phyloP scores from a whole-genome alignment of 352 stramenopile species.

The Globisporangium megalacanthum region DNA sequence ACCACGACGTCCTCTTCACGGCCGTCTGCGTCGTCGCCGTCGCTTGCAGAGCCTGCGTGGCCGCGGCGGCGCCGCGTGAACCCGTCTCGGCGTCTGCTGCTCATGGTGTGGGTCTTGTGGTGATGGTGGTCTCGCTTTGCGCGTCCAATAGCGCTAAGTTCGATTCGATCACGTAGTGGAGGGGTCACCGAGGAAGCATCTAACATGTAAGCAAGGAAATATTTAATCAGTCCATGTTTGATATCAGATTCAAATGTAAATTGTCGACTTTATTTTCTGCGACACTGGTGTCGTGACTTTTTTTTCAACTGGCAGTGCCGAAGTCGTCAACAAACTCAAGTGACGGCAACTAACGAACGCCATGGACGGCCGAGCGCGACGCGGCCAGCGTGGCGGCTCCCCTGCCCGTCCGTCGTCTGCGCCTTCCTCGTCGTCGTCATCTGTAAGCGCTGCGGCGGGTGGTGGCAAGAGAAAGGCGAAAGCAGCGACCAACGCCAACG shows the following conservation, averaged over 20 bases:
- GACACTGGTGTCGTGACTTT: background rate
- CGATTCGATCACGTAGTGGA: no score
- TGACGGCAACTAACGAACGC: no score
- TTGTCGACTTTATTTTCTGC: background rate
- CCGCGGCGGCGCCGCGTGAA: constrained; percentile 11
- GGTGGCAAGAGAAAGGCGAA: background rate
- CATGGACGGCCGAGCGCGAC: background rate
- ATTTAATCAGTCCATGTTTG: no score
- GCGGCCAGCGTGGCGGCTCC: background rate
- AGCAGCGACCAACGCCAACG: background rate
- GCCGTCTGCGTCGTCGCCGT: background rate
- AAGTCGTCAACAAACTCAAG: no score
- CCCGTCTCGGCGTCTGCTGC: constrained; percentile 15
- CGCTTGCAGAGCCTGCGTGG: background rate
- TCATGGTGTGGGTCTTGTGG: background rate
- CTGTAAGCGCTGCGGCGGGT: background rate
- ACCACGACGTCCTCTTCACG: constrained; percentile 24
- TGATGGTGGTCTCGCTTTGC: background rate
- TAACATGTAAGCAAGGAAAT: no score
- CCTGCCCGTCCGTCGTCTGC: background rate
- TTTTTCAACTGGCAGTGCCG: background rate
- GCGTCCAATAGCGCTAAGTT: background rate
- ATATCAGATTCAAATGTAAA: background rate
- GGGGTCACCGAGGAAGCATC: no score
- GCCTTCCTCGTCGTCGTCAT: no score